These are phyloP conservation scores for Blepharisma stoltei DNA, from an alignment of 73 alveolate species.

Conservation along the genomic window DNA sequence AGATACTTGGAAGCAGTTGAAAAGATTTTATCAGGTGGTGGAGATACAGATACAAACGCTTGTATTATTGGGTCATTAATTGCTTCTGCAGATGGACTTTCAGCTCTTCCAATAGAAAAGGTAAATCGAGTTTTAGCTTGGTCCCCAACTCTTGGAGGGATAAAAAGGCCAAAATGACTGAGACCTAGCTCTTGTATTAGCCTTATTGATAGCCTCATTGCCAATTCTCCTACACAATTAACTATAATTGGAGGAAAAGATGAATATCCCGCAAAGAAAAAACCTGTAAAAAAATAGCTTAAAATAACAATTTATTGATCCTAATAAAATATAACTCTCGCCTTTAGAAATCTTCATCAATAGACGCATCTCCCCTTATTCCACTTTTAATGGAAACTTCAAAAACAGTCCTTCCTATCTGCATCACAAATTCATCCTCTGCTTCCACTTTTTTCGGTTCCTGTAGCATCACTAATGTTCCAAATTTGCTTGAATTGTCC, in stretches of 20 bases:
- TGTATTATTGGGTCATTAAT: conserved; percentile 63
- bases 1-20: conserved; percentile 21
- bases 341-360: too few species aligned
- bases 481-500: conserved; percentile 32
- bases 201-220: not conserved
- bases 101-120: conserved; percentile 35
- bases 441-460: conserved; percentile 1
- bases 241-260: not conserved
- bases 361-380: too few species aligned
- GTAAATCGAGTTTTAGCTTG: conserved; percentile 44
- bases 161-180: conserved; percentile 38
- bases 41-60: conserved; percentile 80
- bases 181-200: not conserved
- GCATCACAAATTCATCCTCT: not conserved
- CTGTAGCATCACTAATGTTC: conserved; percentile 15
- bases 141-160: conserved; percentile 37
- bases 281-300: not conserved
- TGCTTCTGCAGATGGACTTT: conserved; percentile 55
- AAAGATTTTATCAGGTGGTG: conserved; percentile 37
- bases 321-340: too few species aligned
- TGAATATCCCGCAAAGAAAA: not conserved
- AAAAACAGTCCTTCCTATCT: conserved; percentile 36
- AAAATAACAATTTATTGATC: too few species aligned
- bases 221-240: not conserved
- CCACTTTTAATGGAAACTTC: too few species aligned